Conservation (phyloP, 495 filamentous ascomycete genomes). For the Patellaria atrata region DNA sequence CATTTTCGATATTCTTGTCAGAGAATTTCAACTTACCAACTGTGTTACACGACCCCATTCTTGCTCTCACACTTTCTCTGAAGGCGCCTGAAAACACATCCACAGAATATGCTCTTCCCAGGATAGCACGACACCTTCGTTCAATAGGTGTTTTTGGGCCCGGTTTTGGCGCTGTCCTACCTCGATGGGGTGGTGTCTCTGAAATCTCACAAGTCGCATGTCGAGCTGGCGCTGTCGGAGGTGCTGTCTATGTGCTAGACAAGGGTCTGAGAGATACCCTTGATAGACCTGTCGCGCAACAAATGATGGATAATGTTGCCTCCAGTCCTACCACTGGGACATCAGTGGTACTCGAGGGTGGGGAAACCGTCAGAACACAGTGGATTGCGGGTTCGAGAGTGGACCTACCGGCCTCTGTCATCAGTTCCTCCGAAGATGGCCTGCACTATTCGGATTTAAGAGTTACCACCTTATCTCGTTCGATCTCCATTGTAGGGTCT, state of each 20-base stretch:
- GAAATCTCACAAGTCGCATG: slow-evolving; percentile 89
- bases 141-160: slow-evolving; percentile 79
- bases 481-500: slow-evolving; percentile 55
- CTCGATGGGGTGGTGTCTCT: slow-evolving; percentile 86
- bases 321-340: slow-evolving; percentile 18
- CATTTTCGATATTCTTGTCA: slow-evolving; percentile 50
- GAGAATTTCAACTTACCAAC: slow-evolving; percentile 59
- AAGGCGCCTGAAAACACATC: slow-evolving; percentile 39
- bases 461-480: slow-evolving; percentile 22
- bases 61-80: slow-evolving; percentile 66
- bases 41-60: slow-evolving; percentile 53
- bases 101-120: slow-evolving; percentile 48
- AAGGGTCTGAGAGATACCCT: slow-evolving; percentile 42
- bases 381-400: slow-evolving; percentile 36
- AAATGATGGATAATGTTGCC: neutral
- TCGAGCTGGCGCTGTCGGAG: slow-evolving; percentile 82
- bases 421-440: slow-evolving; percentile 3
- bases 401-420: slow-evolving; percentile 1
- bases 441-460: neutral
- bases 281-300: slow-evolving; percentile 6
- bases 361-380: slow-evolving; percentile 42
- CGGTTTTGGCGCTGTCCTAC: slow-evolving; percentile 70
- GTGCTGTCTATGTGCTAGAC: slow-evolving; percentile 75
- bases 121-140: slow-evolving; percentile 64
- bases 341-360: slow-evolving; percentile 42